Conservation (phyloP, 805 yeast species). For the Vanderwaltozyma tropicalis region DNA sequence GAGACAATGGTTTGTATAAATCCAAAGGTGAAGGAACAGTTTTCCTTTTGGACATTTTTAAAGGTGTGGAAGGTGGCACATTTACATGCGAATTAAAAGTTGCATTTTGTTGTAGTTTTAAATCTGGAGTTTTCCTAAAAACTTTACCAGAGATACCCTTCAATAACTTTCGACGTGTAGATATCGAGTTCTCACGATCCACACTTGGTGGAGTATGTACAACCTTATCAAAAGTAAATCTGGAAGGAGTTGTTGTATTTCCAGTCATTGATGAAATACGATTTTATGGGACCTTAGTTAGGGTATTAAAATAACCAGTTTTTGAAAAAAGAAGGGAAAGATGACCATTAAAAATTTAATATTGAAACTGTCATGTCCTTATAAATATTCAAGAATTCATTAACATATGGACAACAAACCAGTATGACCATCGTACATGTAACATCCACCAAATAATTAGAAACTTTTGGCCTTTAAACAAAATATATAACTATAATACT, state of each 20-base stretch:
- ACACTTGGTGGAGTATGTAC: constrained; percentile 29
- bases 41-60: constrained; percentile 9
- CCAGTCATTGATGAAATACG: background rate
- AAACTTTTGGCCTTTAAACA: too few relatives aligned
- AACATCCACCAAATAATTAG: too few relatives aligned
- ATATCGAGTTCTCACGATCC: constrained; percentile 10
- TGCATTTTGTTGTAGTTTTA: constrained; percentile 4
- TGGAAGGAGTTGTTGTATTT: constrained; percentile 11
- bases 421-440: too few relatives aligned
- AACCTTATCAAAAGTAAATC: constrained; percentile 9
- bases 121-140: constrained; percentile 13
- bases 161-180: constrained; percentile 14
- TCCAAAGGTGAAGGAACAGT: constrained; percentile 18
- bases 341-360: too few relatives aligned
- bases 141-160: constrained; percentile 21
- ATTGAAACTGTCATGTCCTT: too few relatives aligned
- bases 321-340: too few relatives aligned
- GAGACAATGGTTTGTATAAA: constrained; percentile 16
- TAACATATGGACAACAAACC: too few relatives aligned
- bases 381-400: too few relatives aligned
- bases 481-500: too few relatives aligned
- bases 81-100: constrained; percentile 3
- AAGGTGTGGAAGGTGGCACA: constrained; percentile 5
- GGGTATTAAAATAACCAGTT: too few relatives aligned
- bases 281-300: too few relatives aligned